Evolutionary conservation across 208 protist genomes (phyloP), one percentile per base, ranked within the genome.

Genomic region (Leptomonas seymouri): DNA sequence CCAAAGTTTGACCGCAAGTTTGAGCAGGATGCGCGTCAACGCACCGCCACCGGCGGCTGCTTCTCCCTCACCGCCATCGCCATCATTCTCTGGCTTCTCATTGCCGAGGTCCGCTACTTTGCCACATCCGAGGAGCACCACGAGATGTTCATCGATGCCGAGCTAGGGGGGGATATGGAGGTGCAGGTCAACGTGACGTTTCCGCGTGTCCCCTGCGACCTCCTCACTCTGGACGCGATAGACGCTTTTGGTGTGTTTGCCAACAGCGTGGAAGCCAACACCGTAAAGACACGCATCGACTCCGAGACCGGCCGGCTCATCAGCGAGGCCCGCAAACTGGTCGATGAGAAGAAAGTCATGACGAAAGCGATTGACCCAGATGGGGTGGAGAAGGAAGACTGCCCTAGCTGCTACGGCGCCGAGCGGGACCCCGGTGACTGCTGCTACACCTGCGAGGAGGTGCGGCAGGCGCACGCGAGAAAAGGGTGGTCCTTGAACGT

Each of bases 1-100:
- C 86, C 92, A 41, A 98, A 98, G 76, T 96, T 93, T 25, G 81
- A 94, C 44, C 81, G 87, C 30, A 89, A 93, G 56, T 96, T 96
- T 56, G 78, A 90, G 64, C 75, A 85, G 73, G 93, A 84, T 78
- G 85, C 74, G 39, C 81, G 77, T 53, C 87, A 94, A 49, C 74
- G 84, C 46, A 88, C 82, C 39, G 71, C 76, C 21, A 20, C 67
- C 18, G 86, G 86, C 45, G 85, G 78, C 44, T 20, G 78, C 44
- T 67, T 95, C 30, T 95, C 89, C 20, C 31, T 93, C 23, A 61
- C 71, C 53, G 75, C 76, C 27, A 28, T 93, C 20, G 11, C 83
- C 41, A 56, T 89, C 31, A 84, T 96, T 28, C 28, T 77, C 1
- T 41, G 88, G 11, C 80, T 96, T 27, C 58, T 94, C 51, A 46